A percentile compares a stretch with the other conserved stretches of the same genome.
Evolutionary conservation across 331 rosid genomes (phyloP).

Genomic region (Phaseolus coccineus): DNA sequence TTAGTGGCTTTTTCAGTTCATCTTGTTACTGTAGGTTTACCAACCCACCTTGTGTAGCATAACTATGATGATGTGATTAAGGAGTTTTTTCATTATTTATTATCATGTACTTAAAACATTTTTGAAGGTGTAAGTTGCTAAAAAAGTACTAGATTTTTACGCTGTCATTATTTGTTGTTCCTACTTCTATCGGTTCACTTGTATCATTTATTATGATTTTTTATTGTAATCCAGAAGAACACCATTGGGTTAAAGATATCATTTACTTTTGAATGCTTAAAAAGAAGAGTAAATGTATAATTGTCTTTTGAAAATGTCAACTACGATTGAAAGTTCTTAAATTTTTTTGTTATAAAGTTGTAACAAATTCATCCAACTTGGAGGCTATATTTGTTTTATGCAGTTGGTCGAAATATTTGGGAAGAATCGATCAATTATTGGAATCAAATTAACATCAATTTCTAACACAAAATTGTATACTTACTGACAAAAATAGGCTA

Average conservation of each 20-base stretch:
- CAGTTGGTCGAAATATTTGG: neutral
- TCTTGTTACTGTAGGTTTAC: constrained; percentile 35
- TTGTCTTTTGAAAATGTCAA: neutral
- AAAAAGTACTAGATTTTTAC: constrained; percentile 36
- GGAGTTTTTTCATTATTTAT: constrained; percentile 34
- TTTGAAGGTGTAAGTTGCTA: constrained; percentile 41
- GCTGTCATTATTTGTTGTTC: constrained; percentile 4
- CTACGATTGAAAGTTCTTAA: neutral
- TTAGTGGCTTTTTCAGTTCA: constrained; percentile 42
- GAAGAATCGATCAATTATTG: neutral
- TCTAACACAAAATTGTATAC: no score
- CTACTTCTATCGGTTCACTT: constrained; percentile 3
- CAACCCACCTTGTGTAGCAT: constrained; percentile 47
- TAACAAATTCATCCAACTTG: neutral
- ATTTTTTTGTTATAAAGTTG: neutral
- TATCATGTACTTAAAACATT: constrained; percentile 40
- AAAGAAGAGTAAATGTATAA: neutral
- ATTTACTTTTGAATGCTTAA: neutral
- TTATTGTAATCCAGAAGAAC: constrained; percentile 21
- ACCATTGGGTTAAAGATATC: constrained; percentile 3
- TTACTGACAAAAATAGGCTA: no score
- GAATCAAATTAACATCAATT: no score
- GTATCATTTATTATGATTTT: constrained; percentile 21
- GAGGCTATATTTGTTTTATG: neutral
- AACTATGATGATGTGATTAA: constrained; percentile 41